Evolutionary conservation across 1,284 basidiomycete genomes (phyloP), one percentile per base, ranked within the genome.

Genomic region (Farysia itapuensis): DNA sequence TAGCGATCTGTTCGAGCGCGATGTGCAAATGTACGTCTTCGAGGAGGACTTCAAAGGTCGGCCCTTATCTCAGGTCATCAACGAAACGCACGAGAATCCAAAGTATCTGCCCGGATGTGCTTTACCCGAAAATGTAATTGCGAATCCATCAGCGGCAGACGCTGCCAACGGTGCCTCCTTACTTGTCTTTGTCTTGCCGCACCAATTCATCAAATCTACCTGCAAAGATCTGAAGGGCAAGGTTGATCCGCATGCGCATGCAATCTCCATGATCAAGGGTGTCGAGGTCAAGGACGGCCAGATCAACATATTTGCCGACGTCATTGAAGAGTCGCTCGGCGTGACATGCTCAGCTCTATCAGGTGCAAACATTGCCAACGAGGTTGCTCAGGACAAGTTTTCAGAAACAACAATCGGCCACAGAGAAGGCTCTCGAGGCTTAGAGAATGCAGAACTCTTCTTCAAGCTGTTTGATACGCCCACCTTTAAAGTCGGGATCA

Each of bases 291-390:
- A 67, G 18, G 66, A 78, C 16, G 78, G 78, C 44, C 75, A 81
- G 43, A 84, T 84, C 54, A 76, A 78, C 45, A 82, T 83, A 43
- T 83, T 83, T 67, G 80, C 82, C 13, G 79, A 81, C 51, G 75
- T 83, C 23, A 84, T 84, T 58, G 79, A 82, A 67, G 74, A 78
- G 24, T 77, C 80, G 53, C 75, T 83, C 26, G 78, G 78, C 13
- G 79, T 80, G 24, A 78, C 79, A 8, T 82, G 81, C 57, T 80
- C 79, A 1, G 82, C 82, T 2, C 68, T 84, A 4, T 80, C 79
- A 26, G 82, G 82, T 5, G 82, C 82, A 24, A 84, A 84, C 75
- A 83, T 84, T 40, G 82, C 82, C 25, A 79, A 82, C 47, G 82
- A 84, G 65, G 81, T 81, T 16, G 80, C 81, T 2, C 75, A 69